Conservation (phyloP, 1,284 basidiomycete species). For the Microbotryomycetes sp. region DNA sequence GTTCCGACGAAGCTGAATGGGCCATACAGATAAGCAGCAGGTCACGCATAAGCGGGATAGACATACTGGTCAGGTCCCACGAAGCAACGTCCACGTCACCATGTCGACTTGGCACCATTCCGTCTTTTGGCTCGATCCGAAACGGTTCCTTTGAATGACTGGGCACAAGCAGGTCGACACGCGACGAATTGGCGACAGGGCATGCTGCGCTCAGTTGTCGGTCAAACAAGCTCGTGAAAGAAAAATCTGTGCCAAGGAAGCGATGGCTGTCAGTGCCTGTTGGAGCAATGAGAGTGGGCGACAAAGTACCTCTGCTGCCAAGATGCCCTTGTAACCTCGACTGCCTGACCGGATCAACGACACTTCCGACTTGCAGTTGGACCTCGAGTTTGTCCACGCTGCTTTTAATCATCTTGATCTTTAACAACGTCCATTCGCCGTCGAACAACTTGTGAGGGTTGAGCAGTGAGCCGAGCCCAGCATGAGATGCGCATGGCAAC, state of each 20-base stretch:
- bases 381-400: conserved; percentile 53
- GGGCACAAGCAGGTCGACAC: conserved; percentile 34
- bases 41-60: neutral
- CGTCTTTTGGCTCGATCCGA: conserved; percentile 11
- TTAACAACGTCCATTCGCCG: conserved; percentile 79
- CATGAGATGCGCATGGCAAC: conserved; percentile 83
- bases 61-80: conserved; percentile 10
- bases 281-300: neutral
- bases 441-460: conserved; percentile 81
- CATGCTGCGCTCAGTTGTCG: conserved; percentile 51
- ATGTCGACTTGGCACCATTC: neutral
- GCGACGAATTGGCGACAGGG: conserved; percentile 53
- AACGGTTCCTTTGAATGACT: conserved; percentile 20
- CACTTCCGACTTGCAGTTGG: conserved; percentile 67
- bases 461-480: conserved; percentile 76
- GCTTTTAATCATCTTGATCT: conserved; percentile 50
- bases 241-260: conserved; percentile 53
- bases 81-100: conserved; percentile 1
- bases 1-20: neutral
- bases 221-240: conserved; percentile 64
- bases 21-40: neutral
- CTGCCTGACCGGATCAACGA: conserved; percentile 67
- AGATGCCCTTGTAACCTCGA: conserved; percentile 39
- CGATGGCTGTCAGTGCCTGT: neutral
- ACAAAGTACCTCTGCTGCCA: conserved; percentile 55